phyloP scores from a whole-genome alignment of 352 stramenopile species.

The Pythium periplocum region DNA sequence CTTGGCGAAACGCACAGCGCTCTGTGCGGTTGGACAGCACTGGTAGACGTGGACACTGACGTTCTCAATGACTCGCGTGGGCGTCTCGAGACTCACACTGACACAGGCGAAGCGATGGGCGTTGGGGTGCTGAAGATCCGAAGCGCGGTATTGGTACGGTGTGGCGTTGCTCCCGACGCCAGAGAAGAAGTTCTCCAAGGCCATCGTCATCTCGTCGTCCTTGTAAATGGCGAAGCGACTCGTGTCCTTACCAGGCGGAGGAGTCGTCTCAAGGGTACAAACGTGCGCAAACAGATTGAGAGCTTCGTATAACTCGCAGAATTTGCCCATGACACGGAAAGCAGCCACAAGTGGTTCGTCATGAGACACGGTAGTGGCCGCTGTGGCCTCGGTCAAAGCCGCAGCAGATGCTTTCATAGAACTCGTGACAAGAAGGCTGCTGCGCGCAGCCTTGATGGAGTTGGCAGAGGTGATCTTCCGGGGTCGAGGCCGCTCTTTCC shows the following conservation, averaged over 20 bases:
- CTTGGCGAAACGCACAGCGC: slow-evolving; percentile 62
- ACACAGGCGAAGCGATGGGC: slow-evolving; percentile 75
- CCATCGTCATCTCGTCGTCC: slow-evolving; percentile 79
- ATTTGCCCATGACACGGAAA: slow-evolving; percentile 77
- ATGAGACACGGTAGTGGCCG: too few species aligned
- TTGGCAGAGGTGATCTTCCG: too few species aligned
- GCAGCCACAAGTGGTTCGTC: slow-evolving; percentile 10
- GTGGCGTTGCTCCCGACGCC: neutral
- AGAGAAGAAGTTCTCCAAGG: slow-evolving; percentile 55
- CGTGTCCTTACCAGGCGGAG: slow-evolving; percentile 29
- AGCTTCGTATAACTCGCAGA: slow-evolving; percentile 47
- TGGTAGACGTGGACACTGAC: slow-evolving; percentile 74
- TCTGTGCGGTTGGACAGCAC: slow-evolving; percentile 75
- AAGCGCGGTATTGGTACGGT: slow-evolving; percentile 38
- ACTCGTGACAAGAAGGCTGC: too few species aligned
- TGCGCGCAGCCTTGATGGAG: too few species aligned
- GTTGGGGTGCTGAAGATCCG: slow-evolving; percentile 42
- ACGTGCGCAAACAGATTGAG: slow-evolving; percentile 67
- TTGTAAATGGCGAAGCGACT: slow-evolving; percentile 74
- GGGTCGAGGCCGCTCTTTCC: slow-evolving; percentile 23
- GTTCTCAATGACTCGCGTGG: slow-evolving; percentile 32
- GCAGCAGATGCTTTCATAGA: too few species aligned
- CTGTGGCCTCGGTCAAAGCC: too few species aligned
- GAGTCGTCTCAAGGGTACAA: slow-evolving; percentile 42
- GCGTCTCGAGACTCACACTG: slow-evolving; percentile 33